Conservation (phyloP, 2,329 filamentous ascomycete genomes). For the Eurotiales sp. region DNA sequence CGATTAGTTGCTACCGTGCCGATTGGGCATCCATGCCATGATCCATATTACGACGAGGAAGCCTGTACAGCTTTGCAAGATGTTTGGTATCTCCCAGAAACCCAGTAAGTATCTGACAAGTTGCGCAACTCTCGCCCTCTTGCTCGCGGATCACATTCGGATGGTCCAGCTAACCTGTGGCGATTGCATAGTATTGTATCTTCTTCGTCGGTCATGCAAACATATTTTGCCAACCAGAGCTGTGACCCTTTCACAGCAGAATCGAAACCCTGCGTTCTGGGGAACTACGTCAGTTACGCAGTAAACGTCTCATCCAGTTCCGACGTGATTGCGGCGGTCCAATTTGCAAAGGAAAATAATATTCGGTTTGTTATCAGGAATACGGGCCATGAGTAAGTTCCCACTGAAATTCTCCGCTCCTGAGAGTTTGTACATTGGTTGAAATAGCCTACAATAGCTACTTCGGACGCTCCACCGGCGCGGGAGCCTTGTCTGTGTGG, state of each 20-base stretch:
- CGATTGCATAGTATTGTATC: too few species aligned
- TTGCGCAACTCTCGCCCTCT: too few species aligned
- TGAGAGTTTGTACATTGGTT: too few species aligned
- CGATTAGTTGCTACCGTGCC: slow-evolving; percentile 34
- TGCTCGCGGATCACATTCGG: too few species aligned
- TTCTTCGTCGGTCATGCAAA: slow-evolving; percentile 31
- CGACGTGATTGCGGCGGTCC: slow-evolving; percentile 3
- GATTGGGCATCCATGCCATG: slow-evolving; percentile 30
- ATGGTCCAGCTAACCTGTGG: too few species aligned
- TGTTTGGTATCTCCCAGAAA: slow-evolving; percentile 2
- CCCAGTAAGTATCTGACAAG: slow-evolving; percentile 5
- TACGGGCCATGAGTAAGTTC: slow-evolving; percentile 13
- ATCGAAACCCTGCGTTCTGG: slow-evolving; percentile 23
- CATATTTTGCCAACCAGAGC: slow-evolving; percentile 29
- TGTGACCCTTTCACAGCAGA: slow-evolving; percentile 29
- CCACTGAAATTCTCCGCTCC: too few species aligned
- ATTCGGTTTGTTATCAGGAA: slow-evolving; percentile 13
- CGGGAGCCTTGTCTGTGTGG: slow-evolving; percentile 48
- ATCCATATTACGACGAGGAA: neutral
- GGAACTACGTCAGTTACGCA: slow-evolving; percentile 31
- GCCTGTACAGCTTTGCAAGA: slow-evolving; percentile 1
- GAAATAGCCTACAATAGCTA: slow-evolving; percentile 23
- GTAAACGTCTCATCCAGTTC: slow-evolving; percentile 27
- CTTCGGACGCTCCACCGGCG: slow-evolving; percentile 45
- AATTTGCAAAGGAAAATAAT: slow-evolving; percentile 12